phyloP scores from a whole-genome alignment of 495 filamentous ascomycete genomes.

The Penicillium dipodomyicola region DNA sequence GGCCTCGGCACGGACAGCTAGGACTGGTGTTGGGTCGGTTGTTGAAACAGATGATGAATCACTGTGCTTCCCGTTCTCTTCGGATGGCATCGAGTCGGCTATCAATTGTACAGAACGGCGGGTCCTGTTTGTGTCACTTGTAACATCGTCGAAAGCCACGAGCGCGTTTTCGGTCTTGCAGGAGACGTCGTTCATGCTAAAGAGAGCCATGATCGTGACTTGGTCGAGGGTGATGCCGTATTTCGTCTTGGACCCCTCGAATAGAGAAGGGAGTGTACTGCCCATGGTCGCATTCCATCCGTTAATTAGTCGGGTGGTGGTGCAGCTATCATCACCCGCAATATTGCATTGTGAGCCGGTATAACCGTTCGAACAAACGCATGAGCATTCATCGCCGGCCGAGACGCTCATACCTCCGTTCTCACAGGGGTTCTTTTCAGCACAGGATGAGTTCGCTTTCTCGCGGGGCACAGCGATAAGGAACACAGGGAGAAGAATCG shows the following conservation, averaged over 20 bases:
- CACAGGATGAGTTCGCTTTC: slow-evolving; percentile 50
- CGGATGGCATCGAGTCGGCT: slow-evolving; percentile 9
- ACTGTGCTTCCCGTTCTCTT: neutral
- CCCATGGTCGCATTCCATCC: slow-evolving; percentile 74
- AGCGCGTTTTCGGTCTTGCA: slow-evolving; percentile 83
- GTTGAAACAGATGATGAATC: slow-evolving; percentile 8
- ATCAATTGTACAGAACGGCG: slow-evolving; percentile 25
- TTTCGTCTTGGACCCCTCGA: slow-evolving; percentile 59
- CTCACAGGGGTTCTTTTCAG: slow-evolving; percentile 56
- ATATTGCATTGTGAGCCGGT: slow-evolving; percentile 72
- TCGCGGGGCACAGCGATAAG: slow-evolving; percentile 70
- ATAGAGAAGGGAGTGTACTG: slow-evolving; percentile 67
- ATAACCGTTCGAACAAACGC: slow-evolving; percentile 83
- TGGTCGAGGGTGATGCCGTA: slow-evolving; percentile 73
- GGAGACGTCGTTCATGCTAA: slow-evolving; percentile 68
- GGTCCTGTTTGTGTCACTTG: slow-evolving; percentile 22
- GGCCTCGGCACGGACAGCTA: slow-evolving; percentile 33
- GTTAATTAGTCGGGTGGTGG: slow-evolving; percentile 59
- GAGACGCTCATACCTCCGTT: slow-evolving; percentile 80
- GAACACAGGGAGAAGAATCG: slow-evolving; percentile 81
- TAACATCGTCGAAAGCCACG: slow-evolving; percentile 68
- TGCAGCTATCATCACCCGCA: slow-evolving; percentile 63
- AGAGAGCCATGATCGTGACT: slow-evolving; percentile 66
- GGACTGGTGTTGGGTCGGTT: slow-evolving; percentile 20
- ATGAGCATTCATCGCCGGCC: slow-evolving; percentile 66